These are phyloP conservation scores for Flagelloscypha sp. DNA, from an alignment of 768 basidiomycete species.

Conservation along the genomic window DNA sequence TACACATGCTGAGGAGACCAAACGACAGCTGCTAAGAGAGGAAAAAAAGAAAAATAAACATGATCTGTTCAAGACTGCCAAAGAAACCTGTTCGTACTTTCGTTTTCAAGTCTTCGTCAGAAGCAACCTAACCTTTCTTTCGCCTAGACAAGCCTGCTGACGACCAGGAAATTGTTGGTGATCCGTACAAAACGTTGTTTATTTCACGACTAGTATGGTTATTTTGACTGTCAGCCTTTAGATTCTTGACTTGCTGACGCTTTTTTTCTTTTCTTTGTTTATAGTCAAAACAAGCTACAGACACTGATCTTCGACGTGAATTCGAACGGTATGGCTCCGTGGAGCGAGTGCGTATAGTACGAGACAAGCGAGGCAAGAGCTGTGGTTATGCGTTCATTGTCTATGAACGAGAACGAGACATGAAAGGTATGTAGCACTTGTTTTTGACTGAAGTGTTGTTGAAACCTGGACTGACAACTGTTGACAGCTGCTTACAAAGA, in stretches of 20 bases:
- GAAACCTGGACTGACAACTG: slow-evolving; percentile 14
- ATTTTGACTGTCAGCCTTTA: not conserved
- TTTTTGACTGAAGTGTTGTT: slow-evolving; percentile 7
- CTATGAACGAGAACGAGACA: slow-evolving; percentile 95
- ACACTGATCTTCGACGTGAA: slow-evolving; percentile 86
- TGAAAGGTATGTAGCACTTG: slow-evolving; percentile 74
- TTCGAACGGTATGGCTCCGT: slow-evolving; percentile 94
- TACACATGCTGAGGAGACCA: slow-evolving; percentile 77
- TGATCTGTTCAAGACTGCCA: slow-evolving; percentile 71
- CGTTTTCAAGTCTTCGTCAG: slow-evolving; percentile 1
- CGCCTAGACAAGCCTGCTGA: slow-evolving; percentile 86
- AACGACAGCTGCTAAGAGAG: slow-evolving; percentile 69
- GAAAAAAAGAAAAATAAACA: slow-evolving; percentile 68
- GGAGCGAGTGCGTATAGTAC: slow-evolving; percentile 88
- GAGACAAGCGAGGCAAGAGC: slow-evolving; percentile 81
- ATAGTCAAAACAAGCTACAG: slow-evolving; percentile 88
- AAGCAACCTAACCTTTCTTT: slow-evolving; percentile 8
- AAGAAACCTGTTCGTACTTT: slow-evolving; percentile 68
- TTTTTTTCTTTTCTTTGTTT: slow-evolving; percentile 10
- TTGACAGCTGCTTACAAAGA: slow-evolving; percentile 89
- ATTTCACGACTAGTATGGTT: slow-evolving; percentile 77
- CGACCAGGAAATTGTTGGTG: slow-evolving; percentile 84
- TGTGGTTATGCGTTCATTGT: slow-evolving; percentile 96
- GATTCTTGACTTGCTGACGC: not conserved
- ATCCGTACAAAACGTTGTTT: slow-evolving; percentile 98